phyloP scores from a whole-genome alignment of 257 asterid genomes.

The Fraxinus americana region DNA sequence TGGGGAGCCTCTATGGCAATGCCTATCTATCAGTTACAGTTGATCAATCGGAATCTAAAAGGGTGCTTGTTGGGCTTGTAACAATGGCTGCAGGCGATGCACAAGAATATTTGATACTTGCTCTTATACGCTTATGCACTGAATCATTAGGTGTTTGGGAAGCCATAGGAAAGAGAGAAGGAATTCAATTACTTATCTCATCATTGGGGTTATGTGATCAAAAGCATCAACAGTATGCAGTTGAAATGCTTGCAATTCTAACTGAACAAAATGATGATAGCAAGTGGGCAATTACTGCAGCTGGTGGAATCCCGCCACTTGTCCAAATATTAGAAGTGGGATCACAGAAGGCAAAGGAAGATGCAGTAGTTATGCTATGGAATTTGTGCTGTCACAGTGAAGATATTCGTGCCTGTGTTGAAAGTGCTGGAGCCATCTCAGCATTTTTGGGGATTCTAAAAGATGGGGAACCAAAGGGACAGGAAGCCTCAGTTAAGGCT shows the following conservation, averaged over 20 bases:
- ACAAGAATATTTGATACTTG: slow-evolving; percentile 64
- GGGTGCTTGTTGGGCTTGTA: slow-evolving; percentile 74
- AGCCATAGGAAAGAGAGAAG: slow-evolving; percentile 87
- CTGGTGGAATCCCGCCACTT: slow-evolving; percentile 95
- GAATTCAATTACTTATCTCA: slow-evolving; percentile 79
- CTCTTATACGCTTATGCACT: slow-evolving; percentile 58
- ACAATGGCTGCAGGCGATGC: slow-evolving; percentile 68
- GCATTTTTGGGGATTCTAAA: slow-evolving; percentile 73
- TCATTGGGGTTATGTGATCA: slow-evolving; percentile 75
- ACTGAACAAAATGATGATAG: slow-evolving; percentile 83
- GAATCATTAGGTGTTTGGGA: slow-evolving; percentile 68
- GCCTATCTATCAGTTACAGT: slow-evolving; percentile 40
- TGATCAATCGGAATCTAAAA: slow-evolving; percentile 69
- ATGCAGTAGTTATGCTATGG: slow-evolving; percentile 59
- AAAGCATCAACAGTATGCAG: slow-evolving; percentile 81
- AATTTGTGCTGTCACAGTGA: slow-evolving; percentile 79
- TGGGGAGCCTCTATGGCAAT: slow-evolving; percentile 76
- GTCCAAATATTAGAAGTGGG: slow-evolving; percentile 77
- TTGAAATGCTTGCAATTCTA: slow-evolving; percentile 72
- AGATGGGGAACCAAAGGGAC: slow-evolving; percentile 69
- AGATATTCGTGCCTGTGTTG: slow-evolving; percentile 78
- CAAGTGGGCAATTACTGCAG: slow-evolving; percentile 96
- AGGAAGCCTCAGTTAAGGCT: slow-evolving; percentile 70
- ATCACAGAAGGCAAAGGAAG: slow-evolving; percentile 67
- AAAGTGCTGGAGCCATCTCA: slow-evolving; percentile 78